Conservation (phyloP, 2,329 filamentous ascomycete species). For the Pseudocercospora crystallina region DNA sequence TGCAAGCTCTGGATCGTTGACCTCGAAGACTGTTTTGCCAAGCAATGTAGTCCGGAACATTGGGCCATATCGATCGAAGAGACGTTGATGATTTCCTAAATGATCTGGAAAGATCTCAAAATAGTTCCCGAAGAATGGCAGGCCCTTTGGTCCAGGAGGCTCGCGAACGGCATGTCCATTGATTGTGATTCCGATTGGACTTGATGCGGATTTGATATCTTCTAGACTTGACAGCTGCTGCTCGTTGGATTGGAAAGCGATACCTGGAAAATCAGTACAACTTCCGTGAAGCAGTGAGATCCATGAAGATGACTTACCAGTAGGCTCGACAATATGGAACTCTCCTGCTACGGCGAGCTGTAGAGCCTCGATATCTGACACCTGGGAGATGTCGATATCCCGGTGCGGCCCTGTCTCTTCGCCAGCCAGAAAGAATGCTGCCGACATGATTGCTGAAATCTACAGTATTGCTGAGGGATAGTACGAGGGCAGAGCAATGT, state of each 20-base stretch:
- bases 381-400: slow-evolving; percentile 28
- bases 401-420: slow-evolving; percentile 26
- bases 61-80: slow-evolving; percentile 41
- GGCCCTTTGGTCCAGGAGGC: slow-evolving; percentile 38
- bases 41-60: slow-evolving; percentile 41
- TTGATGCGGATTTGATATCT: slow-evolving; percentile 20
- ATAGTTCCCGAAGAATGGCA: slow-evolving; percentile 40
- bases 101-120: slow-evolving; percentile 43
- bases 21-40: slow-evolving; percentile 37
- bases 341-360: slow-evolving; percentile 30
- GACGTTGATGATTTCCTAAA: slow-evolving; percentile 43
- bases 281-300: too few relatives aligned
- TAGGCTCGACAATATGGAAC: slow-evolving; percentile 33
- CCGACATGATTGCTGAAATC: slow-evolving; percentile 8
- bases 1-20: slow-evolving; percentile 40
- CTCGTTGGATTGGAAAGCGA: slow-evolving; percentile 16
- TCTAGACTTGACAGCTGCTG: slow-evolving; percentile 12
- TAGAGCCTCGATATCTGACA: slow-evolving; percentile 28
- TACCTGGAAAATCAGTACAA: too few relatives aligned
- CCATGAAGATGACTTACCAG: too few relatives aligned
- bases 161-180: slow-evolving; percentile 52
- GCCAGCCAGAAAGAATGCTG: slow-evolving; percentile 32
- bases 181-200: slow-evolving; percentile 43
- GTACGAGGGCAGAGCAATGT: too few relatives aligned
- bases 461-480: too few relatives aligned